Conservation (phyloP, 2,329 filamentous ascomycete genomes). For the Cladosporium sp. region DNA sequence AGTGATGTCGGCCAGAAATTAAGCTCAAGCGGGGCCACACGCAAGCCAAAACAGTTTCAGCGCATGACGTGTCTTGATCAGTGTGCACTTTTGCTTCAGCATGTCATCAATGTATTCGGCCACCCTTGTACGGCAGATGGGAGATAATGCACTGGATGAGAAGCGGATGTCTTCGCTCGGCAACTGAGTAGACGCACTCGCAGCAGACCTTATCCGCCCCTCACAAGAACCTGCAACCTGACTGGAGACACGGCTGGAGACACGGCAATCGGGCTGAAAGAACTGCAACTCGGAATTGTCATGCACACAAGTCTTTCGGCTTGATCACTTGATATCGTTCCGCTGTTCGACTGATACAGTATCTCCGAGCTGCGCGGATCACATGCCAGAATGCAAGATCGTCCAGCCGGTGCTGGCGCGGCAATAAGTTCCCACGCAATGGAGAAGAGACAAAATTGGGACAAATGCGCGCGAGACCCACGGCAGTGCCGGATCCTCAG, state of each 20-base stretch:
- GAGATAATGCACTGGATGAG: not conserved
- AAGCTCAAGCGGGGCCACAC: constrained; percentile 1
- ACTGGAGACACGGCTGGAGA: too few relatives aligned
- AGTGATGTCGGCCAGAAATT: not conserved
- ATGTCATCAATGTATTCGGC: not conserved
- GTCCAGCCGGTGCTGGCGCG: not conserved
- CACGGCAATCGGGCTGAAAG: too few relatives aligned
- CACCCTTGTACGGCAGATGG: not conserved
- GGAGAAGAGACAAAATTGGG: not conserved
- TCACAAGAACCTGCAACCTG: too few relatives aligned
- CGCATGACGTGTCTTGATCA: not conserved
- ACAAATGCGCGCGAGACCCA: not conserved
- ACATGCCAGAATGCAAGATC: constrained; percentile 5
- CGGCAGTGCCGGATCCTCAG: not conserved
- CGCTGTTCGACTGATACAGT: not conserved
- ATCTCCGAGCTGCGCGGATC: not conserved
- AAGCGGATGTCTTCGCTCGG: too few relatives aligned
- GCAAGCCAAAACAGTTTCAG: constrained; percentile 6
- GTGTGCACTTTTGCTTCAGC: not conserved
- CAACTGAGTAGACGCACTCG: too few relatives aligned
- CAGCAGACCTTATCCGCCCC: too few relatives aligned
- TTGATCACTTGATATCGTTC: too few relatives aligned
- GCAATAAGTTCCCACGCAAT: not conserved
- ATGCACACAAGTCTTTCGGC: too few relatives aligned
- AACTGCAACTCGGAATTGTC: too few relatives aligned